Percentiles rank a stretch among this genome's conserved stretches.
Evolutionary conservation across 2,329 filamentous ascomycete species (phyloP).

Genomic region (Pseudogymnoascus sp.): DNA sequence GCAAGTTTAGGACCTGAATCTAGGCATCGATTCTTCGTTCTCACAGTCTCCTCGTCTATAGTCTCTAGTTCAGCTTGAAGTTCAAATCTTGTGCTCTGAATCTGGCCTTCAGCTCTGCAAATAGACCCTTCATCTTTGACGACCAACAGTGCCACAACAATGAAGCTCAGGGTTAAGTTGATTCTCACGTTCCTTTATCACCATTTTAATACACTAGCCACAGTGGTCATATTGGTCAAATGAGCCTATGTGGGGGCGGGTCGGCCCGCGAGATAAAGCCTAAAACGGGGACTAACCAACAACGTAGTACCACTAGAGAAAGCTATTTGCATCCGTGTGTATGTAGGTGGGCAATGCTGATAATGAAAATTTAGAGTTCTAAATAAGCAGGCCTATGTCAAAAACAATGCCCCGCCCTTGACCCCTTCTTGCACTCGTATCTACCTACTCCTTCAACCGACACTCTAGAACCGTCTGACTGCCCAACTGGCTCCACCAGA

Average conservation of each 20-base stretch:
- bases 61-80: background rate
- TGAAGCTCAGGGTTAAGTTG: background rate
- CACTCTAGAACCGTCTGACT: slow-evolving; percentile 15
- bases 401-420: background rate
- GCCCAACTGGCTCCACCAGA: slow-evolving; percentile 10
- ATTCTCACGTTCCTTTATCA: background rate
- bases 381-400: background rate
- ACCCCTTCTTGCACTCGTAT: background rate
- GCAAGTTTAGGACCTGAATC: background rate
- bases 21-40: background rate
- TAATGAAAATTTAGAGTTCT: background rate
- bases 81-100: background rate
- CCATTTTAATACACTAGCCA: background rate
- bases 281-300: background rate
- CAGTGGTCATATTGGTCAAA: background rate
- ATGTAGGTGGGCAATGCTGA: background rate
- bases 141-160: background rate
- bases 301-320: background rate
- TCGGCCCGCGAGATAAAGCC: background rate
- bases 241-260: background rate
- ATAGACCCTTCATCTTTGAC: background rate
- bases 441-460: slow-evolving; percentile 3
- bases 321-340: background rate
- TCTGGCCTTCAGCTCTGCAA: background rate
- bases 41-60: background rate